Percentiles rank a stretch among this genome's conserved stretches.
Conservation (phyloP, 2,329 filamentous ascomycete genomes). For the Pseudodiploospora longispora region DNA sequence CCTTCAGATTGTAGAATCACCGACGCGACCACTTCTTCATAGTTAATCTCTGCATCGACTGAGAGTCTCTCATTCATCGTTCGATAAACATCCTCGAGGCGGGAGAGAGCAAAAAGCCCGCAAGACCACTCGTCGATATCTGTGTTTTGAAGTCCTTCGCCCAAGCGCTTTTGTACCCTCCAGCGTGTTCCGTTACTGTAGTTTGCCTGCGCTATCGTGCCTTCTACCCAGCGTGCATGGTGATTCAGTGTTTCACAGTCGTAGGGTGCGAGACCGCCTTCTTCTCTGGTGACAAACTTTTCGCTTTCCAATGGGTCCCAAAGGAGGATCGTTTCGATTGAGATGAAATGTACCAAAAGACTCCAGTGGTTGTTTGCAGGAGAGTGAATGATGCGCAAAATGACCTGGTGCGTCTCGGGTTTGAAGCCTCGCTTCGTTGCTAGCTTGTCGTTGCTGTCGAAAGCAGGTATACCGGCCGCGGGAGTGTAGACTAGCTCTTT, state of each 20-base stretch:
- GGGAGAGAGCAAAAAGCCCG: neutral
- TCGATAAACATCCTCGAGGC: neutral
- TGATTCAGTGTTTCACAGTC: neutral
- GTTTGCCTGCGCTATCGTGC: neutral
- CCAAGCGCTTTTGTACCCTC: neutral
- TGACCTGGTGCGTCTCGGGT: neutral
- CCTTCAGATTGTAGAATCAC: too few relatives aligned
- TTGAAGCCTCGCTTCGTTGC: neutral
- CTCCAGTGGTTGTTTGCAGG: neutral
- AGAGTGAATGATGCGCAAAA: neutral
- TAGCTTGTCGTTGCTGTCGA: neutral
- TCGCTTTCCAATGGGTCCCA: neutral
- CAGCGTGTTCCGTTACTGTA: neutral
- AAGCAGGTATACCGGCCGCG: neutral
- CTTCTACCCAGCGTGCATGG: neutral
- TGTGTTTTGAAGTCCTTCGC: neutral
- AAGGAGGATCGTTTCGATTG: neutral
- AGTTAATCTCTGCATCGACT: neutral
- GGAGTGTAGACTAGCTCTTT: neutral
- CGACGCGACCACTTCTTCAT: neutral
- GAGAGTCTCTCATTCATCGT: neutral
- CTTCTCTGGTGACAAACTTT: too few relatives aligned
- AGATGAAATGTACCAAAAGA: neutral
- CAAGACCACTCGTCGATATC: neutral
- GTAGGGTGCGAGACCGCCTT: too few relatives aligned